Evolutionary conservation across 2,329 filamentous ascomycete genomes (phyloP).

Genomic region (Scytalidium lignicola): DNA sequence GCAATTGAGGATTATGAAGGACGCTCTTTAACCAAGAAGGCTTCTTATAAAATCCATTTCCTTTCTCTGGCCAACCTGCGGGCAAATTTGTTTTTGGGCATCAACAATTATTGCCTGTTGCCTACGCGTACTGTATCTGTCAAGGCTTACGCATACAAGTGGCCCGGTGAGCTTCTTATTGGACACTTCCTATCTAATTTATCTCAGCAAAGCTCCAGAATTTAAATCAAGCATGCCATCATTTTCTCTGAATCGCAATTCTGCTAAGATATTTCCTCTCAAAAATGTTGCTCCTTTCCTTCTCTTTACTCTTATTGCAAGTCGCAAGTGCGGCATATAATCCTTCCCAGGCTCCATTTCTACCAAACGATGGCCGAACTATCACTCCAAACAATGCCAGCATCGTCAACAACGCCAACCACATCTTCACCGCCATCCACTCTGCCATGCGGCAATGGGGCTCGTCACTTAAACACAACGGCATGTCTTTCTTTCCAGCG

Average conservation of each 20-base stretch:
- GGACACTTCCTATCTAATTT: too few relatives aligned
- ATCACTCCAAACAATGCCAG: slow-evolving; percentile 16
- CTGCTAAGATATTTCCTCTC: background rate
- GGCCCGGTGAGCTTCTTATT: too few relatives aligned
- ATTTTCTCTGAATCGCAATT: background rate
- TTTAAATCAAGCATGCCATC: too few relatives aligned
- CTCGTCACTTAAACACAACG: slow-evolving; percentile 67
- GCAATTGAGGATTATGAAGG: too few relatives aligned
- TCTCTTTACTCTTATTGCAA: background rate
- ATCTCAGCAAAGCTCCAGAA: too few relatives aligned
- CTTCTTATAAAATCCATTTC: too few relatives aligned
- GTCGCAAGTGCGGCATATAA: background rate
- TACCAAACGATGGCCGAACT: background rate
- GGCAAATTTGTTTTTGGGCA: too few relatives aligned
- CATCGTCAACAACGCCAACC: slow-evolving; percentile 44
- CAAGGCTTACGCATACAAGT: too few relatives aligned
- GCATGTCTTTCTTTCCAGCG: slow-evolving; percentile 64
- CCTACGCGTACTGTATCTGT: too few relatives aligned
- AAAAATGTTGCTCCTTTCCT: background rate
- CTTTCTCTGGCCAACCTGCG: too few relatives aligned
- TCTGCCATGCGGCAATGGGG: slow-evolving; percentile 70
- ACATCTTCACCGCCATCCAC: slow-evolving; percentile 68
- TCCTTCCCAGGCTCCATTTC: background rate
- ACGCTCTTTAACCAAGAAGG: too few relatives aligned
- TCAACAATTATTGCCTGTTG: too few relatives aligned